phyloP scores from a whole-genome alignment of 192 early-diverging fungal species.

The Glomus cerebriforme region DNA sequence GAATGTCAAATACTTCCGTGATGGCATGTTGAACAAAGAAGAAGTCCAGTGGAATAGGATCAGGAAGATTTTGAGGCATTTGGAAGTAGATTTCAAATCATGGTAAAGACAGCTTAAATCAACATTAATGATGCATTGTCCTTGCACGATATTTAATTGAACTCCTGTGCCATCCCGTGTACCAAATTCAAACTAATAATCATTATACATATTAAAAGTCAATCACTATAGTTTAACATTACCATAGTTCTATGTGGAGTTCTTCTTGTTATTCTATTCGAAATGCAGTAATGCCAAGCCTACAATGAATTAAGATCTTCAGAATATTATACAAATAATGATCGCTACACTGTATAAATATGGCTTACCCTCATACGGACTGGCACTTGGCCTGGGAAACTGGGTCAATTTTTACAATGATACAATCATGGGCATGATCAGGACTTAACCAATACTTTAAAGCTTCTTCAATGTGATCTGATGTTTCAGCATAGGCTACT shows the following conservation, averaged over 20 bases:
- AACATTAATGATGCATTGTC: constrained; percentile 6
- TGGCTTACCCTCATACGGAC: constrained; percentile 32
- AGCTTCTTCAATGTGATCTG: constrained; percentile 23
- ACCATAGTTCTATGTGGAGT: constrained; percentile 6
- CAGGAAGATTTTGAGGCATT: constrained; percentile 1
- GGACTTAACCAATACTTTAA: constrained; percentile 24
- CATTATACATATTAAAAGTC: constrained; percentile 13
- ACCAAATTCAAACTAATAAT: constrained; percentile 34
- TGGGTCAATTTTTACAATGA: constrained; percentile 32
- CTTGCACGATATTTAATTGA: constrained; percentile 23
- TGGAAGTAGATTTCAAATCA: constrained; percentile 1
- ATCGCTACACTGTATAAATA: constrained; percentile 23
- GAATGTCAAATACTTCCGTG: not conserved
- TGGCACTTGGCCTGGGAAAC: constrained; percentile 5
- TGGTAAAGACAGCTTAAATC: constrained; percentile 21
- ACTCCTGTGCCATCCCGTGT: constrained; percentile 11
- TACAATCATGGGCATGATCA: constrained; percentile 21
- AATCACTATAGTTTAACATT: constrained; percentile 24
- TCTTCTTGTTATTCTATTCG: constrained; percentile 1
- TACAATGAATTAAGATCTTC: not conserved
- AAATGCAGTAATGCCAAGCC: constrained; percentile 20
- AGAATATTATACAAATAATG: constrained; percentile 32
- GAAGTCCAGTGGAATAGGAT: constrained; percentile 28
- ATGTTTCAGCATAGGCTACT: constrained; percentile 25
- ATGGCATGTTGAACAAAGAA: constrained; percentile 10